Percentiles rank a stretch among this genome's conserved stretches.
Conservation (phyloP, 345 rosid genomes). For the Eucalyptus curtisii region DNA sequence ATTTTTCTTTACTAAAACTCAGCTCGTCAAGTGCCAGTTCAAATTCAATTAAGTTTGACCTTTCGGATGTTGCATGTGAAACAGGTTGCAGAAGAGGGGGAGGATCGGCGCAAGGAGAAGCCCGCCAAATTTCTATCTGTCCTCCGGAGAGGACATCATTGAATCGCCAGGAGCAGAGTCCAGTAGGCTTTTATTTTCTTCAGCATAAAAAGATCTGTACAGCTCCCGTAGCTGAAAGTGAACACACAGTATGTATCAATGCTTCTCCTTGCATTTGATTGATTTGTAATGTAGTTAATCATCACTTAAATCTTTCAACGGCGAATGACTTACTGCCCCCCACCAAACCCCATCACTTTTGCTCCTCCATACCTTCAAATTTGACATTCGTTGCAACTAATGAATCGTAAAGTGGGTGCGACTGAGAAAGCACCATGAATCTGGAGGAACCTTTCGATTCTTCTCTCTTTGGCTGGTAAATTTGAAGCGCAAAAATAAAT, state of each 20-base stretch:
- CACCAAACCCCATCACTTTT: too few relatives aligned
- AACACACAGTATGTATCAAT: neutral
- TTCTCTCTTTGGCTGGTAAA: neutral
- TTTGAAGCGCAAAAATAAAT: neutral
- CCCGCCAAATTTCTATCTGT: too few relatives aligned
- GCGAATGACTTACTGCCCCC: too few relatives aligned
- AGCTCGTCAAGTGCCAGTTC: neutral
- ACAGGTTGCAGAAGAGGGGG: constrained; percentile 38
- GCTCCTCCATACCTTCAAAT: too few relatives aligned
- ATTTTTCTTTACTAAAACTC: neutral
- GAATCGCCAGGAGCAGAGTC: neutral
- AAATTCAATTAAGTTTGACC: neutral
- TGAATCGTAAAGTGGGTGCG: too few relatives aligned
- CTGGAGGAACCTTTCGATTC: neutral
- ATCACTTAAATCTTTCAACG: too few relatives aligned
- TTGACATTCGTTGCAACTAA: too few relatives aligned
- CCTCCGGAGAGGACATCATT: constrained; percentile 63
- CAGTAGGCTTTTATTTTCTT: neutral
- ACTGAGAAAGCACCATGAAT: too few relatives aligned
- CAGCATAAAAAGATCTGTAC: neutral
- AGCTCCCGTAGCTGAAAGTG: neutral
- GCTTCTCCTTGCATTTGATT: neutral
- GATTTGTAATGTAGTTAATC: neutral
- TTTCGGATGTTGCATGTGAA: neutral
- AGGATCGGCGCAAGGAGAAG: too few relatives aligned